A percentile compares a stretch with the other conserved stretches of the same genome.
Conservation (phyloP, 257 asterid species). For the Solanum sparsipilum region DNA sequence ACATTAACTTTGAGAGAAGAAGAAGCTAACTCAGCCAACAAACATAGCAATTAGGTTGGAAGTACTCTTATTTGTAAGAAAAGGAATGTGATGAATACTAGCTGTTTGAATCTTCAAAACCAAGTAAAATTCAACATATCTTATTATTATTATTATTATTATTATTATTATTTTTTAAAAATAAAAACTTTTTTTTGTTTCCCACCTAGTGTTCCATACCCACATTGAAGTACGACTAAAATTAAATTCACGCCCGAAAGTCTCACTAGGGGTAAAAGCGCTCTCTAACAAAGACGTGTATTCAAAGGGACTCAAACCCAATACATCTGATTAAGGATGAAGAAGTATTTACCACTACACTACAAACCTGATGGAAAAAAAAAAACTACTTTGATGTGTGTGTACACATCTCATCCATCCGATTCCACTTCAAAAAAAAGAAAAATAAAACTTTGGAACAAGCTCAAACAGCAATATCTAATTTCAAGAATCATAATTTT, state of each 20-base stretch:
- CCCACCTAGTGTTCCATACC: no score
- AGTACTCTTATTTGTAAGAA: slow-evolving; percentile 7
- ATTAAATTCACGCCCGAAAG: no score
- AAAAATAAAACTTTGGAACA: not conserved
- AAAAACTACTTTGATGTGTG: not conserved
- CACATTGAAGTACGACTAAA: not conserved
- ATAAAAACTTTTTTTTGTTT: no score
- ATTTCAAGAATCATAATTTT: slow-evolving; percentile 12
- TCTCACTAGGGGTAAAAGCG: not conserved
- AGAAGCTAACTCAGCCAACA: slow-evolving; percentile 8
- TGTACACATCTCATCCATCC: not conserved
- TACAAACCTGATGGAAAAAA: no score
- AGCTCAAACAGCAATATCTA: slow-evolving; percentile 4
- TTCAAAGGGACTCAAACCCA: not conserved
- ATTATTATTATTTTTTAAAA: no score
- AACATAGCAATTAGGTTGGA: slow-evolving; percentile 13
- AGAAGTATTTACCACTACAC: no score
- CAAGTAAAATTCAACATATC: slow-evolving; percentile 1
- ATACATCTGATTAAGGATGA: accelerated
- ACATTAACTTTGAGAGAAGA: slow-evolving; percentile 1
- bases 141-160: no score
- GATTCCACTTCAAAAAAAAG: not conserved
- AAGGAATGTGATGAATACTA: slow-evolving; percentile 2
- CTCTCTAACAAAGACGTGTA: not conserved
- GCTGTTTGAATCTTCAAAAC: slow-evolving; percentile 13